phyloP scores from a whole-genome alignment of 2,329 filamentous ascomycete species.

The Trichoderma koningii region DNA sequence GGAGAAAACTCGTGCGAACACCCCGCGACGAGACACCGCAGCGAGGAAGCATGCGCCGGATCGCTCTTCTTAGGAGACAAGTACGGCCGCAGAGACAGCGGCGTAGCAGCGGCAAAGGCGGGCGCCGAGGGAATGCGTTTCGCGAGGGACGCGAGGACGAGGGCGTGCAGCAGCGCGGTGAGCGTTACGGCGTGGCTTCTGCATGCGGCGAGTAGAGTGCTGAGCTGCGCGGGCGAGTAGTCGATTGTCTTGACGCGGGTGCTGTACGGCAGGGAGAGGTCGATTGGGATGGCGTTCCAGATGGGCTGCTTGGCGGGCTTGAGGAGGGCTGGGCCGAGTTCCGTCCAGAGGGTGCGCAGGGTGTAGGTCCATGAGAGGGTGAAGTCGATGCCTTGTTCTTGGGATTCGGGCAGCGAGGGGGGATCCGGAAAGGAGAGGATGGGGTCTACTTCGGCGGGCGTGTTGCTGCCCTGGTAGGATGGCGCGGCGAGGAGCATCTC shows the following conservation, averaged over 20 bases:
- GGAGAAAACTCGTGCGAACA: constrained; percentile 39
- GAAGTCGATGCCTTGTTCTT: constrained; percentile 48
- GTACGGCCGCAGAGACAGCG: constrained; percentile 50
- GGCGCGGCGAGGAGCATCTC: constrained; percentile 48
- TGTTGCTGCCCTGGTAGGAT: constrained; percentile 30
- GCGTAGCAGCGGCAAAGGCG: constrained; percentile 45
- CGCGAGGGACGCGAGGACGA: constrained; percentile 47
- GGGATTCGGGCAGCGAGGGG: constrained; percentile 41
- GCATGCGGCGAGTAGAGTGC: constrained; percentile 43
- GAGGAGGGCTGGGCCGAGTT: constrained; percentile 46
- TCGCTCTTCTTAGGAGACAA: constrained; percentile 32
- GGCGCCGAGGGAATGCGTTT: constrained; percentile 40
- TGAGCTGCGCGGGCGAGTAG: constrained; percentile 37
- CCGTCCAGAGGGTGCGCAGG: constrained; percentile 44
- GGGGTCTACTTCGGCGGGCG: constrained; percentile 6
- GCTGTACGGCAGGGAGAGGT: constrained; percentile 40
- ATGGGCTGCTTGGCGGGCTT: constrained; percentile 33
- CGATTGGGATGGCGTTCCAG: constrained; percentile 46
- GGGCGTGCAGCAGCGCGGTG: constrained; percentile 52
- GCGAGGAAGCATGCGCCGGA: constrained; percentile 36
- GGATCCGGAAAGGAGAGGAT: constrained; percentile 39
- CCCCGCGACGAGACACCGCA: constrained; percentile 47
- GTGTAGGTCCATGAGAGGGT: constrained; percentile 46
- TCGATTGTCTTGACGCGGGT: constrained; percentile 44
- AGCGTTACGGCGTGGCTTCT: constrained; percentile 48